These are phyloP conservation scores for Scutellaria barbata DNA, from an alignment of 257 asterid species.

Conservation along the genomic window DNA sequence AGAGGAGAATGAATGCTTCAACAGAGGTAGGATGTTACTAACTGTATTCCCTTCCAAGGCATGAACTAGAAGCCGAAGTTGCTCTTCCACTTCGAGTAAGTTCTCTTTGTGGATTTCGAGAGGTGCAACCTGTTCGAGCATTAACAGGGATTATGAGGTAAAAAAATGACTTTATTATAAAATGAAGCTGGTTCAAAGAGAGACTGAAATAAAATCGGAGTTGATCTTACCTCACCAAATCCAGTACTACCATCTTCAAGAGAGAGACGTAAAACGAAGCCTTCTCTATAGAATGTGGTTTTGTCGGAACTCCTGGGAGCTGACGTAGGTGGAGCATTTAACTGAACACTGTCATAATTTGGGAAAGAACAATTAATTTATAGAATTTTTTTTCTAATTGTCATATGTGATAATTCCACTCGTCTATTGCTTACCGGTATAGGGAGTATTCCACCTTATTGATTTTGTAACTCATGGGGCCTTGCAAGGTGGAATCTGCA, in stretches of 20 bases:
- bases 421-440: slow-evolving; percentile 61
- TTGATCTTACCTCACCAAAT: slow-evolving; percentile 77
- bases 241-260: slow-evolving; percentile 90
- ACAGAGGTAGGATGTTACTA: slow-evolving; percentile 56
- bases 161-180: background rate
- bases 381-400: background rate
- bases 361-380: slow-evolving; percentile 6
- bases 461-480: slow-evolving; percentile 49
- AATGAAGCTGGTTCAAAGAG: slow-evolving; percentile 2
- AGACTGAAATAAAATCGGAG: slow-evolving; percentile 10
- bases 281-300: slow-evolving; percentile 69
- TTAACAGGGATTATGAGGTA: slow-evolving; percentile 18
- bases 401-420: slow-evolving; percentile 8
- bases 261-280: slow-evolving; percentile 66
- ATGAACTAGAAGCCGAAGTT: slow-evolving; percentile 75
- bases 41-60: slow-evolving; percentile 69
- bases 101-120: slow-evolving; percentile 84
- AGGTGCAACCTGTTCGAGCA: slow-evolving; percentile 83
- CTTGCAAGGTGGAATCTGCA: slow-evolving; percentile 42
- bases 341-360: slow-evolving; percentile 65
- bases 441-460: slow-evolving; percentile 70
- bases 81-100: slow-evolving; percentile 85
- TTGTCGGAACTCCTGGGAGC: slow-evolving; percentile 50
- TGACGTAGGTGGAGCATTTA: slow-evolving; percentile 91
- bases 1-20: slow-evolving; percentile 74